Base-by-base conservation (phyloP, 2,329 filamentous ascomycete genomes). In the Paracorniculantispora psalliotae region DNA sequence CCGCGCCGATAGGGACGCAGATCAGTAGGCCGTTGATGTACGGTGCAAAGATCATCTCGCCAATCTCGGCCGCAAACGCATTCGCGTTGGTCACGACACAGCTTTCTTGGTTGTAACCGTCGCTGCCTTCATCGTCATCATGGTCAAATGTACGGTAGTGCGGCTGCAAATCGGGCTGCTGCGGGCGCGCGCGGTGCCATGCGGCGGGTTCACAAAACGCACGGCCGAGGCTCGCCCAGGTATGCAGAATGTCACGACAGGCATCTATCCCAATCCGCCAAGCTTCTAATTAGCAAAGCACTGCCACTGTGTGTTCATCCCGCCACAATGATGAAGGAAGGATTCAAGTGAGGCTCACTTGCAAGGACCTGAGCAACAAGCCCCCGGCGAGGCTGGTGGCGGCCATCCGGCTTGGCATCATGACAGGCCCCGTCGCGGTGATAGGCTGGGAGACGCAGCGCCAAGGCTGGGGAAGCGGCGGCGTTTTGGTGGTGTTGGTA, bases 1-100 rank as follows among this genome's bases (percentile, higher is more conserved):
- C 81, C 47, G 90, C 83, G 61, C 87, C 88, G 49, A 87, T 75
- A 1, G 88, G 88, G n/a, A 90, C 86, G 65, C 90, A 90, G 39
- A 90, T 70, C 53, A 90, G 77, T 50, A 90, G 73, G 49, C 85
- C 64, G 65, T 90, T 90, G 71, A 90, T 72, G 76, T 81, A 85
- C 66, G 71, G 73, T 0, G 67, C 68, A 25, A 67, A 65, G 10
- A 74, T 43, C 23, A 68, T 72, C 15, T 60, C 26, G n/a, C 53
- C 53, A n/a, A 60, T 19, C 3, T 43, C 37, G 9, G 26, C 47
- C 12, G 7, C 19, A 44, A 57, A 60, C 15, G 23, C 28, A 9
- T 21, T 8, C 2, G 19, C 9, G 8, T 43, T 43, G 13, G 41
- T 53, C 4, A 46, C 19, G 19, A 21, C 52, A 28, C n/a, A n/a